phyloP scores from a whole-genome alignment of 768 basidiomycete genomes.

The Tephrocybe rancida region DNA sequence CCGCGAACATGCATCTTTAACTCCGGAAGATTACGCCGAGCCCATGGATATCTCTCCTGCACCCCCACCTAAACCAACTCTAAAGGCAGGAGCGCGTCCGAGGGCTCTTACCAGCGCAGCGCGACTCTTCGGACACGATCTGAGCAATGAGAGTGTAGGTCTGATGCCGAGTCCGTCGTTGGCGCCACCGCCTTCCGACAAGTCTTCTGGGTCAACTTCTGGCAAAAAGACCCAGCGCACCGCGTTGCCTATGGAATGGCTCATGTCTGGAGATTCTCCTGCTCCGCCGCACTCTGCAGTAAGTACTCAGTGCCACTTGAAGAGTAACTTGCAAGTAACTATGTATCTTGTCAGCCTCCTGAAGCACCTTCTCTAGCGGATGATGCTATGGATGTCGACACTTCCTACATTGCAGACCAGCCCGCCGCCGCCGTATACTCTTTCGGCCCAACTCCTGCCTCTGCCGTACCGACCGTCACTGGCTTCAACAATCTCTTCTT shows the following conservation, averaged over 20 bases:
- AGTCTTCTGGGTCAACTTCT: constrained; percentile 36
- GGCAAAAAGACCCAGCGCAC: constrained; percentile 64
- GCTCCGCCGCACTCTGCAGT: constrained; percentile 28
- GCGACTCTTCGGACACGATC: constrained; percentile 72
- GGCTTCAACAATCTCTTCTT: constrained; percentile 66
- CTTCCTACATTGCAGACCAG: constrained; percentile 43
- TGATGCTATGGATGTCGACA: constrained; percentile 84
- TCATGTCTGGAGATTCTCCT: constrained; percentile 28
- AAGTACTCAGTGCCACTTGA: constrained; percentile 11
- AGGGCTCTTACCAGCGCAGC: constrained; percentile 68
- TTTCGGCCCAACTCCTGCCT: constrained; percentile 41
- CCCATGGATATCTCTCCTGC: constrained; percentile 87
- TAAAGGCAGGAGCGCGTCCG: constrained; percentile 45
- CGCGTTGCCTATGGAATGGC: constrained; percentile 68
- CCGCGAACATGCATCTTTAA: constrained; percentile 43
- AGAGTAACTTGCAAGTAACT: background rate
- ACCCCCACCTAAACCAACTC: constrained; percentile 33
- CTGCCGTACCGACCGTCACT: constrained; percentile 54
- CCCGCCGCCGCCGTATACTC: constrained; percentile 26
- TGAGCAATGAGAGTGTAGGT: constrained; percentile 53
- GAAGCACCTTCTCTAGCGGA: constrained; percentile 48
- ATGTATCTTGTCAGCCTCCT: constrained; percentile 34
- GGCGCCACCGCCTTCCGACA: constrained; percentile 30
- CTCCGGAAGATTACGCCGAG: constrained; percentile 53
- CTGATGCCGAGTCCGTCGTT: constrained; percentile 33